Percentiles rank a stretch among this genome's conserved stretches.
phyloP scores from a whole-genome alignment of 2,329 filamentous ascomycete species.

The Arachnomyces sp. region DNA sequence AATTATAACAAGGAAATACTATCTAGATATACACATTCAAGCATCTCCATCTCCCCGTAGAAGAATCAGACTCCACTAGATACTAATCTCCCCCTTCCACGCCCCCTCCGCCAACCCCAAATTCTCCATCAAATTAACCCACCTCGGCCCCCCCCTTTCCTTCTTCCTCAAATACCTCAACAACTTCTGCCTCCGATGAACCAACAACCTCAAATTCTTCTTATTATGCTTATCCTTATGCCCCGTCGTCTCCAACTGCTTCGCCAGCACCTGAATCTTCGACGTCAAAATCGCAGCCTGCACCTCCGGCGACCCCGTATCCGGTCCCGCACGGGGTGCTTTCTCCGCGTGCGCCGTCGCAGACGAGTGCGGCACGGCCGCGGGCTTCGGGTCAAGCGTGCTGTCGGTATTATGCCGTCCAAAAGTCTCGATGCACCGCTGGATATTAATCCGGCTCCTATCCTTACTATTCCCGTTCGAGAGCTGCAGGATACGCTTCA shows the following conservation, averaged over 20 bases:
- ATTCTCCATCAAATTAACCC: conserved; percentile 75
- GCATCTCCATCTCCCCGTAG: not conserved
- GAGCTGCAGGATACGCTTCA: conserved; percentile 70
- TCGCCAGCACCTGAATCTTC: conserved; percentile 77
- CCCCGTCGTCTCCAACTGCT: conserved; percentile 60
- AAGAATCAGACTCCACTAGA: conserved; percentile 40
- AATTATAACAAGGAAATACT: not conserved
- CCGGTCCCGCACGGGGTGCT: conserved; percentile 67
- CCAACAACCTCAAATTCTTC: conserved; percentile 73
- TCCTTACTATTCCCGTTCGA: conserved; percentile 71
- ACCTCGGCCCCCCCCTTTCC: conserved; percentile 84
- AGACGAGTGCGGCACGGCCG: conserved; percentile 36
- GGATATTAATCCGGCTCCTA: conserved; percentile 70
- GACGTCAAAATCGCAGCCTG: conserved; percentile 91
- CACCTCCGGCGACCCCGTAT: conserved; percentile 95
- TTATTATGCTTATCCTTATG: conserved; percentile 91
- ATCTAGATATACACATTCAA: not conserved
- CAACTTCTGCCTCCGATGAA: conserved; percentile 83
- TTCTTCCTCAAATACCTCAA: conserved; percentile 78
- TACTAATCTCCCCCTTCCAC: conserved; percentile 80
- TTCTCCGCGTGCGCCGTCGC: conserved; percentile 30
- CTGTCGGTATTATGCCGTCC: conserved; percentile 83
- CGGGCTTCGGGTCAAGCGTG: conserved; percentile 53
- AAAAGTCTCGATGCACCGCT: conserved; percentile 76
- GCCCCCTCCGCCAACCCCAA: conserved; percentile 80